Percentiles rank a stretch among this genome's conserved stretches.
These are phyloP conservation scores for Amanita molliuscula DNA, from an alignment of 768 basidiomycete species.

Conservation along the genomic window DNA sequence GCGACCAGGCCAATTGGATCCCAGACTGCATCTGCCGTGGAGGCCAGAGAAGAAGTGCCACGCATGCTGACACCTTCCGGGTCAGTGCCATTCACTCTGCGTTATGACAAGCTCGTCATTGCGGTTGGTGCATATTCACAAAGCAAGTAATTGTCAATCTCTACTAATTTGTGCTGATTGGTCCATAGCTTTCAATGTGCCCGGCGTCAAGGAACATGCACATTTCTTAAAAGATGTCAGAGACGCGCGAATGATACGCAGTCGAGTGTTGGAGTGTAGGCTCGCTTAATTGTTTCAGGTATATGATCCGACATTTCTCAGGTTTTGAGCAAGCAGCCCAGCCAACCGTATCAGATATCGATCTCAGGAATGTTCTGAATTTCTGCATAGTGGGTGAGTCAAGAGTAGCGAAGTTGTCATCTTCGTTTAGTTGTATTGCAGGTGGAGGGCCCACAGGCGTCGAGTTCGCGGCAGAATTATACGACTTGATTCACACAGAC, in stretches of 20 bases:
- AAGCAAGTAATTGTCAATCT: slow-evolving; percentile 34
- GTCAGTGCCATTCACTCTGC: slow-evolving; percentile 38
- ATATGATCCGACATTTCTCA: slow-evolving; percentile 10
- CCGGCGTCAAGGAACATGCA: slow-evolving; percentile 73
- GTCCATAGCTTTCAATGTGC: slow-evolving; percentile 49
- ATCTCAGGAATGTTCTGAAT: slow-evolving; percentile 67
- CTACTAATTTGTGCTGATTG: slow-evolving; percentile 1
- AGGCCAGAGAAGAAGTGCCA: background rate
- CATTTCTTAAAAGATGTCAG: slow-evolving; percentile 76
- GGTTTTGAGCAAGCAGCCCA: slow-evolving; percentile 85
- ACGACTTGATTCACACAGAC: slow-evolving; percentile 67
- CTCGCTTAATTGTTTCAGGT: background rate
- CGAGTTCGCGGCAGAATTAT: slow-evolving; percentile 77
- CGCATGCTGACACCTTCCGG: slow-evolving; percentile 1
- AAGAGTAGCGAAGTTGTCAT: background rate
- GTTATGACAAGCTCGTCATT: slow-evolving; percentile 76
- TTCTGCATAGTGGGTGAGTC: slow-evolving; percentile 77
- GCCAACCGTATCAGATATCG: slow-evolving; percentile 63
- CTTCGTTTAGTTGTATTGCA: slow-evolving; percentile 14
- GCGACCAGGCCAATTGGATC: slow-evolving; percentile 38
- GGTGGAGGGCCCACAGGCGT: slow-evolving; percentile 75
- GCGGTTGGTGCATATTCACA: slow-evolving; percentile 82
- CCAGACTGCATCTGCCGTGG: slow-evolving; percentile 9
- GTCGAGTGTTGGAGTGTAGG: slow-evolving; percentile 65
- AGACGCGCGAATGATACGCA: slow-evolving; percentile 63